A percentile compares a stretch with the other conserved stretches of the same genome.
Conservation (phyloP, 164 flowering plant genomes). For the Berberis thunbergii region DNA sequence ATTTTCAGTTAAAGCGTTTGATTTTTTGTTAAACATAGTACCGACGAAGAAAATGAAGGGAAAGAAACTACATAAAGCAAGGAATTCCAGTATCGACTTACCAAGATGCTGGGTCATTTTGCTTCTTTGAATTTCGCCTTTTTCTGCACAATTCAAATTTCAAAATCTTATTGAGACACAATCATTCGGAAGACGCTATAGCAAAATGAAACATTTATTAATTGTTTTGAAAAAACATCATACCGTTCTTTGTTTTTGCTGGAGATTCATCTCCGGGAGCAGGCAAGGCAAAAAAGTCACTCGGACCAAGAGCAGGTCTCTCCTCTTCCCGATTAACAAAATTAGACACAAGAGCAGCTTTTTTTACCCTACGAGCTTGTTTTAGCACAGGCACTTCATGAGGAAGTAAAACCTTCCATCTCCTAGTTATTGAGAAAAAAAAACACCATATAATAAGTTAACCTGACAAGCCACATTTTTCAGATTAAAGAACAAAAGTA, state of each 20-base stretch:
- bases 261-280: constrained; percentile 21
- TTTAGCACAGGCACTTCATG: constrained; percentile 56
- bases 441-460: background rate
- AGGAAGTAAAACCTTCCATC: constrained; percentile 79
- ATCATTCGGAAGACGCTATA: background rate
- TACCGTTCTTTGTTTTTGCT: constrained; percentile 31
- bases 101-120: constrained; percentile 7
- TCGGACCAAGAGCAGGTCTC: constrained; percentile 63
- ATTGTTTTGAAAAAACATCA: constrained; percentile 1
- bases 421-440: constrained; percentile 34
- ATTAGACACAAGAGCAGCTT: constrained; percentile 57
- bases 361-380: constrained; percentile 53
- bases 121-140: constrained; percentile 9
- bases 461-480: background rate
- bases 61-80: background rate
- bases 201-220: background rate
- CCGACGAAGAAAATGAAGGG: background rate
- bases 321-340: constrained; percentile 81
- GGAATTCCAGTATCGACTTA: constrained; percentile 5
- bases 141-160: constrained; percentile 6
- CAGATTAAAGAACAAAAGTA: background rate
- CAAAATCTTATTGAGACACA: background rate
- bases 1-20: background rate
- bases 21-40: background rate
- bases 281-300: constrained; percentile 44